Conservation (phyloP, 1,284 basidiomycete genomes). For the Microbotryum silenes-acaulis region DNA sequence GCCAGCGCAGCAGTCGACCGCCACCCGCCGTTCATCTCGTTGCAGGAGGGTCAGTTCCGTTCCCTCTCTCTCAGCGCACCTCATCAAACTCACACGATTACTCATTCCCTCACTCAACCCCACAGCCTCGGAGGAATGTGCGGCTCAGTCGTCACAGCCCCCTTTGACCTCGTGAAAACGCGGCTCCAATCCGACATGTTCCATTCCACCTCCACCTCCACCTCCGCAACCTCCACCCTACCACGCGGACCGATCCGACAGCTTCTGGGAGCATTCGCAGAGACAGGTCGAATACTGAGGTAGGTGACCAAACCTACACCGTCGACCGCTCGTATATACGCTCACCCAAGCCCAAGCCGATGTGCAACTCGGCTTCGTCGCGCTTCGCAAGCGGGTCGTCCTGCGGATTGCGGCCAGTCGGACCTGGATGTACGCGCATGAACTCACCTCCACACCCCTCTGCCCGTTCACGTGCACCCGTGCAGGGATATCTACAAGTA, state of each 20-base stretch:
- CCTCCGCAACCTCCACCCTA: background rate
- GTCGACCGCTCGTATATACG: too few species aligned
- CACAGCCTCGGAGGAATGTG: constrained; percentile 92
- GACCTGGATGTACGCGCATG: too few species aligned
- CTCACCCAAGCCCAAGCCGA: too few species aligned
- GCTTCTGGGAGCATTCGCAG: constrained; percentile 62
- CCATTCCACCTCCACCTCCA: constrained; percentile 27
- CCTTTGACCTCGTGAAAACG: constrained; percentile 98
- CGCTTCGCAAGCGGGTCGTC: too few species aligned
- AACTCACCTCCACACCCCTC: too few species aligned
- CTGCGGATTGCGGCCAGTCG: too few species aligned
- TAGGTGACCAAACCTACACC: constrained; percentile 40
- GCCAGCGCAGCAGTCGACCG: constrained; percentile 10
- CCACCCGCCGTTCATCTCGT: constrained; percentile 41
- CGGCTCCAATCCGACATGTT: constrained; percentile 89
- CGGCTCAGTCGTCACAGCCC: constrained; percentile 91
- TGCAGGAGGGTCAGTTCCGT: constrained; percentile 42
- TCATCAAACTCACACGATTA: background rate
- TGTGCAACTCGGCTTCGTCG: too few species aligned
- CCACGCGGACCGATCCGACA: background rate
- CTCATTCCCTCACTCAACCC: constrained; percentile 5
- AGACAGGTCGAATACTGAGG: constrained; percentile 84
- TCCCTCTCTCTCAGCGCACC: background rate
- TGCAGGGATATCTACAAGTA: constrained; percentile 76
- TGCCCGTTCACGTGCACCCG: too few species aligned